phyloP scores from a whole-genome alignment of 1,139 yeast genomes.

The Lodderomyces parapsilosis region DNA sequence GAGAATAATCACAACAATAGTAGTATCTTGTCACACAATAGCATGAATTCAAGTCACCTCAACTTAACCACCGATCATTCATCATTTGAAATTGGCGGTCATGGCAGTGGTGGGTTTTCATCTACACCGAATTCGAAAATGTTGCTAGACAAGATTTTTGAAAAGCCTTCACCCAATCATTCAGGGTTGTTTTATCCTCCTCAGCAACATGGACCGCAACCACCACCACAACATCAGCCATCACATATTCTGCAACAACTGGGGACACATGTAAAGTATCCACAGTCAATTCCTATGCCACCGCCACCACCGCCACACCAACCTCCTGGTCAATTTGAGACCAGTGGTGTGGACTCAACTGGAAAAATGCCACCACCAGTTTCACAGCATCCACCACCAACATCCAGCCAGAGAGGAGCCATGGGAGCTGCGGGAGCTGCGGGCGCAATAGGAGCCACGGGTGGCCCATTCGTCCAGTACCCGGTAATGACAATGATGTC shows the following conservation, averaged over 20 bases:
- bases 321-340: background rate
- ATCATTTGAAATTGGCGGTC: conserved; percentile 34
- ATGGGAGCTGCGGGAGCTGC: background rate
- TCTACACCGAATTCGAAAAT: conserved; percentile 46
- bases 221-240: conserved; percentile 4
- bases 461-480: conserved; percentile 9
- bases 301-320: conserved; percentile 9
- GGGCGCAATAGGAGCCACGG: no score
- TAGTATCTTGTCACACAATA: conserved; percentile 19
- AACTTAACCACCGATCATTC: conserved; percentile 30
- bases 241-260: no score
- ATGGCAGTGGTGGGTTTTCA: conserved; percentile 21
- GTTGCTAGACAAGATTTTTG: conserved; percentile 41
- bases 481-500: conserved; percentile 40
- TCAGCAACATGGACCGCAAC: conserved; percentile 10
- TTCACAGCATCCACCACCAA: background rate
- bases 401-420: background rate
- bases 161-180: conserved; percentile 35
- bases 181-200: conserved; percentile 8
- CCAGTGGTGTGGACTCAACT: background rate
- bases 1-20: conserved; percentile 15
- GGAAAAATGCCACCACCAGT: conserved; percentile 12
- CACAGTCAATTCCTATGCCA: conserved; percentile 8
- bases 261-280: background rate
- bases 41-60: conserved; percentile 23